phyloP scores from a whole-genome alignment of 1,284 basidiomycete genomes.

The Cystobasidium pallidum region DNA sequence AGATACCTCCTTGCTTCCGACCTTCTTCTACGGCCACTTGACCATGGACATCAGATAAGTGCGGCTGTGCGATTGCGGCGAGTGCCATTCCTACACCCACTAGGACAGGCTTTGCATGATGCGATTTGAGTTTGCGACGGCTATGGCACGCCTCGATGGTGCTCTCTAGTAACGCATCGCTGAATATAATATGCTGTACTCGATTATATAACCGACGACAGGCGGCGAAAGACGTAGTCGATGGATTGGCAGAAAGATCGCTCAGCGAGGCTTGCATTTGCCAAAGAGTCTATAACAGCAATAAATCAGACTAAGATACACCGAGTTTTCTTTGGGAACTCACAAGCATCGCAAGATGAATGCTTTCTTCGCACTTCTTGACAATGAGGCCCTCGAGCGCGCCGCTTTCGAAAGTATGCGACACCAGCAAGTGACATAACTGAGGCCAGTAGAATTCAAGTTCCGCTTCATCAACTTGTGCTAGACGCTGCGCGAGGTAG shows the following conservation, averaged over 20 bases:
- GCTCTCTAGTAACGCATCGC: constrained; percentile 71
- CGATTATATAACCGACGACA: constrained; percentile 90
- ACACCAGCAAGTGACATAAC: constrained; percentile 89
- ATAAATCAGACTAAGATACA: neutral
- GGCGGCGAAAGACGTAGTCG: constrained; percentile 80
- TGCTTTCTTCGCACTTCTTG: constrained; percentile 80
- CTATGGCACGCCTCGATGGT: constrained; percentile 13
- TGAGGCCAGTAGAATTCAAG: constrained; percentile 95
- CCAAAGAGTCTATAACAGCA: constrained; percentile 76
- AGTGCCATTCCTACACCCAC: constrained; percentile 86
- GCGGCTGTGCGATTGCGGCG: constrained; percentile 75
- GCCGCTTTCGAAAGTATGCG: constrained; percentile 81
- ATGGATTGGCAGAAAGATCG: constrained; percentile 69
- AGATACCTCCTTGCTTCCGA: constrained; percentile 60
- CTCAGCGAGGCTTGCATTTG: constrained; percentile 94
- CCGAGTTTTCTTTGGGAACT: constrained; percentile 56
- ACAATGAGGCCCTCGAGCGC: constrained; percentile 91
- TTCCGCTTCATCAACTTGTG: constrained; percentile 74
- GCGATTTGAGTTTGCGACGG: constrained; percentile 19
- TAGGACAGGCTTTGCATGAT: constrained; percentile 59
- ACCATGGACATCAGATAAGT: constrained; percentile 71
- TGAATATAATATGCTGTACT: constrained; percentile 97
- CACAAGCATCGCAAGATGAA: constrained; percentile 90
- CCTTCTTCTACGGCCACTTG: constrained; percentile 88
- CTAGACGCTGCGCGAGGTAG: constrained; percentile 83